A percentile compares a stretch with the other conserved stretches of the same genome.
Evolutionary conservation across 73 alveolate species (phyloP).

Genomic region (Urostyla sp.): DNA sequence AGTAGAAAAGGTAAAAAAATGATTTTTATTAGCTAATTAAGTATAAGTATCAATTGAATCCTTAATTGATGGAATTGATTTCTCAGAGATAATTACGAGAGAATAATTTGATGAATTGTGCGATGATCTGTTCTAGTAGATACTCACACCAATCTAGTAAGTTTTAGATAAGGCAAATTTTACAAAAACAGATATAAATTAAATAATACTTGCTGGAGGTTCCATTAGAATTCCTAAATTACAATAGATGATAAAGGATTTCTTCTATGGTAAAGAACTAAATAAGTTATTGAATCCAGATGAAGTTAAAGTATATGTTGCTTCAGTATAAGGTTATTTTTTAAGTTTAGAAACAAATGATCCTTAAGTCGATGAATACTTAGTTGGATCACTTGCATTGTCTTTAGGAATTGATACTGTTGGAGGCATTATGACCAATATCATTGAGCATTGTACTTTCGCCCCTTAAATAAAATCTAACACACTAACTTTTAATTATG

Average conservation of each 20-base stretch:
- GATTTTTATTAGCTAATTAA: conserved; percentile 80
- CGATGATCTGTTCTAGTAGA: conserved; percentile 77
- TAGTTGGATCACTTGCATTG: conserved; percentile 88
- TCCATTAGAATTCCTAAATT: conserved; percentile 92
- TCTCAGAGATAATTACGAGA: conserved; percentile 85
- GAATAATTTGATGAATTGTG: conserved; percentile 90
- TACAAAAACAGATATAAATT: conserved; percentile 76
- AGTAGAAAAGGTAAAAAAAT: conserved; percentile 88
- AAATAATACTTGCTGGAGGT: conserved; percentile 89
- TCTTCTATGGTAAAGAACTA: conserved; percentile 92
- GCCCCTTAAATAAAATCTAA: conserved; percentile 89
- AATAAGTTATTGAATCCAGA: conserved; percentile 92
- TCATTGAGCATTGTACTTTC: conserved; percentile 91
- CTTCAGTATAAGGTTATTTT: conserved; percentile 85
- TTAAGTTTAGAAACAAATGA: conserved; percentile 54
- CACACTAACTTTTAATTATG: conserved; percentile 95
- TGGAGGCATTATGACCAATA: conserved; percentile 98
- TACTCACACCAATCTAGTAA: conserved; percentile 78
- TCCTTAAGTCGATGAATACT: conserved; percentile 63
- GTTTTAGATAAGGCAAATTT: conserved; percentile 67
- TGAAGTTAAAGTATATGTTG: conserved; percentile 97
- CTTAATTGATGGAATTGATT: conserved; percentile 85
- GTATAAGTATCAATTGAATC: conserved; percentile 93
- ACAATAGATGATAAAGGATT: conserved; percentile 70
- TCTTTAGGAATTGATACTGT: conserved; percentile 97